Conservation (phyloP, 805 yeast species). For the Cyberlindnera veronae region DNA sequence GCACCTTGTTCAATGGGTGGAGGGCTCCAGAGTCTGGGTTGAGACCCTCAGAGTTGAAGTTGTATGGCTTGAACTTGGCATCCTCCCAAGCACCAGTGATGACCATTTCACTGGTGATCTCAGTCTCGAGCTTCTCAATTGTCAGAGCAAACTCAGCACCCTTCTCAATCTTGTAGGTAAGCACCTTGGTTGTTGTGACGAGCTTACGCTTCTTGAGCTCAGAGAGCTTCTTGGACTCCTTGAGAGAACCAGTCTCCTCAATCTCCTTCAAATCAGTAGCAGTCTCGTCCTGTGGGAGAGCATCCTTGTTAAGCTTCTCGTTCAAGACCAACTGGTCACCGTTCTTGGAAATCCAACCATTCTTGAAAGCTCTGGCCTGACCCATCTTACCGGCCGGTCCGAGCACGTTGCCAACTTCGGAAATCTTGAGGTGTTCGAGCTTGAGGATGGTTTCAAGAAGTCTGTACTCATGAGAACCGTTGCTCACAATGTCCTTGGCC, state of each 20-base stretch:
- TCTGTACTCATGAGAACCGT: conserved; percentile 91
- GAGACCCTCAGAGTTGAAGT: conserved; percentile 93
- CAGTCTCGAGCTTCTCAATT: conserved; percentile 83
- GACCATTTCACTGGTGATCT: conserved; percentile 91
- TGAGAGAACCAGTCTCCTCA: conserved; percentile 49
- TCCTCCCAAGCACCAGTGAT: conserved; percentile 76
- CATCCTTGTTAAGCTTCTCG: conserved; percentile 42
- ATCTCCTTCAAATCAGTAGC: conserved; percentile 60
- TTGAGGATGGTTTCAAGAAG: conserved; percentile 71
- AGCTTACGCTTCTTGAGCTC: conserved; percentile 96
- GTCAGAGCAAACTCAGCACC: conserved; percentile 82
- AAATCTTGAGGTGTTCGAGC: conserved; percentile 75
- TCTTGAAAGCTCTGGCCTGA: conserved; percentile 96
- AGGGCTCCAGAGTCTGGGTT: conserved; percentile 85
- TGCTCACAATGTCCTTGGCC: conserved; percentile 69
- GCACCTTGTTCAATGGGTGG: conserved; percentile 94
- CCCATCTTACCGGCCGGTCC: conserved; percentile 89
- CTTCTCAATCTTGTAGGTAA: conserved; percentile 73
- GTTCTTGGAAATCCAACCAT: conserved; percentile 91
- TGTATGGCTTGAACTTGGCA: conserved; percentile 88
- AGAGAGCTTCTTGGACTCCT: conserved; percentile 60
- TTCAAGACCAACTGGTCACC: conserved; percentile 62
- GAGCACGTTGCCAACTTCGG: conserved; percentile 60
- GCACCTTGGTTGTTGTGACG: conserved; percentile 61
- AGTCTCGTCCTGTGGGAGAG: conserved; percentile 62